Percentiles rank a stretch among this genome's conserved stretches.
Conservation (phyloP, 2,329 filamentous ascomycete genomes). For the Ascochyta pisi region DNA sequence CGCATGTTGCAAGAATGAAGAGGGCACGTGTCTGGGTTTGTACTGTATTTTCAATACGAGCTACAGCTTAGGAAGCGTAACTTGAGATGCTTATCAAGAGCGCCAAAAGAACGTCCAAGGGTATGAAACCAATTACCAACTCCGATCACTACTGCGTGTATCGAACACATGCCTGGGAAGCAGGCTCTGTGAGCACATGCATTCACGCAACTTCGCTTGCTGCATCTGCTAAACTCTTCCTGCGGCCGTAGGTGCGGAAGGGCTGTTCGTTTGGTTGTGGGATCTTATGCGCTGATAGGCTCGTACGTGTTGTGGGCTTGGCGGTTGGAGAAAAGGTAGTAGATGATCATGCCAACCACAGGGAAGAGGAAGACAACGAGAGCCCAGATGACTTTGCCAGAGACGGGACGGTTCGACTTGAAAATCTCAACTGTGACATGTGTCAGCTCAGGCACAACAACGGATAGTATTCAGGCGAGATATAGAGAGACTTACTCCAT, state of each 20-base stretch:
- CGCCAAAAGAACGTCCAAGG: conserved; percentile 1
- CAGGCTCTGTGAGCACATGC: not conserved
- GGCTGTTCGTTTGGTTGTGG: not conserved
- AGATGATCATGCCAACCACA: conserved; percentile 66
- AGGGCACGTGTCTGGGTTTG: not conserved
- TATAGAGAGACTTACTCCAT: conserved; percentile 60
- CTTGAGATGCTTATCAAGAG: not conserved
- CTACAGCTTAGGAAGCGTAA: not conserved
- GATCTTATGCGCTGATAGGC: conserved; percentile 47
- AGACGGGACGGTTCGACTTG: conserved; percentile 66
- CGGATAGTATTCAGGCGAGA: not conserved
- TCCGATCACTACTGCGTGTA: not conserved
- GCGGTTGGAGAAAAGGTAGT: conserved; percentile 70
- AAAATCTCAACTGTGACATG: conserved; percentile 64
- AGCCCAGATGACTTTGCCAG: conserved; percentile 67
- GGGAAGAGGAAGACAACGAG: conserved; percentile 71
- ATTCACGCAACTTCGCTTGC: not conserved
- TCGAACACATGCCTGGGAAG: not conserved
- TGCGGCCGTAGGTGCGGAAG: not conserved
- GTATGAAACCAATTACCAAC: not conserved
- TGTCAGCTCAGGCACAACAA: conserved; percentile 22
- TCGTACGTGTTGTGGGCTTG: conserved; percentile 65
- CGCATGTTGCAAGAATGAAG: not conserved
- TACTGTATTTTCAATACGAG: not conserved
- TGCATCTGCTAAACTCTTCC: not conserved